These are phyloP conservation scores for Eucalyptus microcorys DNA, from an alignment of 345 rosid genomes.

Conservation along the genomic window DNA sequence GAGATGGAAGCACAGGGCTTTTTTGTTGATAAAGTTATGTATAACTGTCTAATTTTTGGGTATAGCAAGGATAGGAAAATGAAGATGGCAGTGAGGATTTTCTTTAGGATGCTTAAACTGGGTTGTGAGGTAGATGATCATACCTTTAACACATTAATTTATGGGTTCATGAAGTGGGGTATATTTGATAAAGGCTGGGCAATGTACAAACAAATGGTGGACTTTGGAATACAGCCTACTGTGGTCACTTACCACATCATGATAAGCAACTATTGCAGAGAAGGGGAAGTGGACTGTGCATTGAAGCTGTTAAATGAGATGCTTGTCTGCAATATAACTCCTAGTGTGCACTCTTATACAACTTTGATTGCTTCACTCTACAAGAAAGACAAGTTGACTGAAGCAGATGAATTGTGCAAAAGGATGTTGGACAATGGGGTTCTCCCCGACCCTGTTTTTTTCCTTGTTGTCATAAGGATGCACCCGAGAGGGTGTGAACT, in stretches of 20 bases:
- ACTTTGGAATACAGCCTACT: conserved; percentile 20
- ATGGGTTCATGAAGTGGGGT: conserved; percentile 46
- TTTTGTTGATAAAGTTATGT: conserved; percentile 45
- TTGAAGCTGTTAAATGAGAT: conserved; percentile 22
- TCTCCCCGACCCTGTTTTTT: conserved; percentile 55
- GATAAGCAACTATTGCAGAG: conserved; percentile 47
- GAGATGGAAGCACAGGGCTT: conserved; percentile 49
- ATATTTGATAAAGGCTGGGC: conserved; percentile 36
- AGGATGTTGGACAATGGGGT: conserved; percentile 35
- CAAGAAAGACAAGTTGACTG: conserved; percentile 25
- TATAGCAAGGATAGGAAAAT: conserved; percentile 41
- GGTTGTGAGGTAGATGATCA: conserved; percentile 40
- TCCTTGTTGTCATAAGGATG: conserved; percentile 43
- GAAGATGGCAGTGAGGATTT: conserved; percentile 52
- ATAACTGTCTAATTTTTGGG: conserved; percentile 37
- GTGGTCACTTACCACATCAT: conserved; percentile 35
- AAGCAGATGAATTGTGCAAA: conserved; percentile 33
- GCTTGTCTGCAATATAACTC: conserved; percentile 10
- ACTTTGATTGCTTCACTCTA: conserved; percentile 32
- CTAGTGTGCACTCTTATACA: conserved; percentile 43
- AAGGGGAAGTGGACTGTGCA: conserved; percentile 46
- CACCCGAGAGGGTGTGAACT: conserved; percentile 37
- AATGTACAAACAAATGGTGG: conserved; percentile 26
- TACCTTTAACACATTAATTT: conserved; percentile 50
- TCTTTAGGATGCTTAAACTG: conserved; percentile 48